Base-by-base conservation (phyloP, 1,139 yeast genomes). In the Candida sp. region DNA sequence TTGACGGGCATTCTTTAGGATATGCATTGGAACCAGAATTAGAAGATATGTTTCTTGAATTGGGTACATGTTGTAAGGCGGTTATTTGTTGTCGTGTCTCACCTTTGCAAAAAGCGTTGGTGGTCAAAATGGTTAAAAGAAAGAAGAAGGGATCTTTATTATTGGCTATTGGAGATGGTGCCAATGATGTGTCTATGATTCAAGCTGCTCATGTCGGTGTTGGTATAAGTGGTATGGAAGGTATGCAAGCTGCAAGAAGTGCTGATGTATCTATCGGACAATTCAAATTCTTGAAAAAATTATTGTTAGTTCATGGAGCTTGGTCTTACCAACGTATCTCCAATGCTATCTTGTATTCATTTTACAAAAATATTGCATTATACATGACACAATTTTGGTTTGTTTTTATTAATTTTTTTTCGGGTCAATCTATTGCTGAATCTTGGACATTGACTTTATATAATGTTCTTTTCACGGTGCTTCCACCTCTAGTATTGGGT, bases 361-460 rank as follows among this genome's bases (percentile, higher is more conserved):
- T 93, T 56, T 95, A 95, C 79, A 95, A 95, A 68, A 95, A 95
- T 58, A 87, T 93, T 58, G 89, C 97, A 1, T 75, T 95, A 45
- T 93, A 91, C 66, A 88, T 93, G 97, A 89, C 97, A 3, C 99
- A 95, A 67, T 95, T 95, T 65, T 95, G 99, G 99, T 95, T 79
- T 65, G 97, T 91, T 25, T 93, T 93, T 61, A 77, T 83, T 46
- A 93, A 91, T 63, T 95, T 91, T 9, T 95, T 82, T 58, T 89
- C 97, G 22, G 99, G 99, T 22, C 97, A 93, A 66, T 89, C 97
- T 0, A 84, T 95, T 53, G 88, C 87, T 59, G 99, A 95, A 63
- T 91, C 98, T 0, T 95, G 99, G 99, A 89, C 98, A 0, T 81
- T 95, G 59, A 93, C 99, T 0, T 86, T 88, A 52, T 95, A 93